phyloP scores from a whole-genome alignment of 1,284 basidiomycete genomes.

The Flammula alnicola region DNA sequence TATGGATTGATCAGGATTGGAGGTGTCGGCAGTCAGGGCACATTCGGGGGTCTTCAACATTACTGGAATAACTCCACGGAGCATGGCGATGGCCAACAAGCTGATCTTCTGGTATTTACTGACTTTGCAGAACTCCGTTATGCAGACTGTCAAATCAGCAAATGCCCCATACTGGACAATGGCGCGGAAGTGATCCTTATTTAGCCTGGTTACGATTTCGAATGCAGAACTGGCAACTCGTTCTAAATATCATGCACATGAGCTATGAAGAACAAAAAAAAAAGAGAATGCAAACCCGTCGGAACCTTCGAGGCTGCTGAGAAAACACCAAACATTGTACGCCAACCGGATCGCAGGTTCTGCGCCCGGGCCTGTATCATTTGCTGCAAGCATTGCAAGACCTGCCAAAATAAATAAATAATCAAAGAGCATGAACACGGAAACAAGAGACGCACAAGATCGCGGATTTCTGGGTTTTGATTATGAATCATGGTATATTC shows the following conservation, averaged over 20 bases:
- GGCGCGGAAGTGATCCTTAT: constrained; percentile 89
- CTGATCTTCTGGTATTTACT: constrained; percentile 99
- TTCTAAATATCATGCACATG: constrained; percentile 51
- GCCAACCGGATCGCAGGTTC: constrained; percentile 98
- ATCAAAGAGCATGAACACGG: not conserved
- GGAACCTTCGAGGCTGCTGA: constrained; percentile 94
- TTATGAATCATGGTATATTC: constrained; percentile 99
- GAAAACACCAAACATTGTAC: constrained; percentile 99
- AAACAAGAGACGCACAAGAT: constrained; percentile 73
- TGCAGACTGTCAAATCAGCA: constrained; percentile 94
- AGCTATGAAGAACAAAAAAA: not conserved
- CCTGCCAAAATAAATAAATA: constrained; percentile 48
- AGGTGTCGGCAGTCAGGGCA: constrained; percentile 49
- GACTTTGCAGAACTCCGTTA: constrained; percentile 99
- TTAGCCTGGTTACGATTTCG: constrained; percentile 92
- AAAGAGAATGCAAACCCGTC: constrained; percentile 60
- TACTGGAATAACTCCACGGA: constrained; percentile 88
- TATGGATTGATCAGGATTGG: constrained; percentile 43
- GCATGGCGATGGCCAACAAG: constrained; percentile 95
- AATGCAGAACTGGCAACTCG: constrained; percentile 94
- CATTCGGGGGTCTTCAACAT: constrained; percentile 91
- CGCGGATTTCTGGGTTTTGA: constrained; percentile 91
- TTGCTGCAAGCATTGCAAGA: constrained; percentile 97
- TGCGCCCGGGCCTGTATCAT: constrained; percentile 97
- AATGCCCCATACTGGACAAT: constrained; percentile 95